A percentile compares a stretch with the other conserved stretches of the same genome.
Conservation (phyloP, 1,284 basidiomycete species). For the Cystobasidiaceae sp. region DNA sequence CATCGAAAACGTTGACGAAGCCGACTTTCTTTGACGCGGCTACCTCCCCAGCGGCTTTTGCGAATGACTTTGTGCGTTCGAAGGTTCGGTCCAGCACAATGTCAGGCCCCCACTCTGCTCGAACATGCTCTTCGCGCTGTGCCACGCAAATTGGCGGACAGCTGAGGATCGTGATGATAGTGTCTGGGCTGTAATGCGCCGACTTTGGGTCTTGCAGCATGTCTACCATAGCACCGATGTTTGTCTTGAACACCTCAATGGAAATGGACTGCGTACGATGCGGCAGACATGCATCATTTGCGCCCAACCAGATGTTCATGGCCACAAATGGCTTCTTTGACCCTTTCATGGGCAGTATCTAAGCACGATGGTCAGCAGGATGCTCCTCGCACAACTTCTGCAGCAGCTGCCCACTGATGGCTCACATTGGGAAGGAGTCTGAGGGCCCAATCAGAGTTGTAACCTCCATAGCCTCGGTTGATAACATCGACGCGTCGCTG, state of each 20-base stretch:
- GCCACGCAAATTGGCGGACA: conserved; percentile 72
- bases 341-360: conserved; percentile 1
- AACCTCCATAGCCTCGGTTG: conserved; percentile 2
- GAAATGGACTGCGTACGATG: conserved; percentile 42
- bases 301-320: conserved; percentile 13
- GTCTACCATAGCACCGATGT: conserved; percentile 60
- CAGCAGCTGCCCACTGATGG: not conserved
- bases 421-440: conserved; percentile 18
- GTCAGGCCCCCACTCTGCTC: conserved; percentile 8
- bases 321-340: conserved; percentile 7
- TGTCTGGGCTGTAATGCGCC: conserved; percentile 63
- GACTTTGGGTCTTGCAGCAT: conserved; percentile 61
- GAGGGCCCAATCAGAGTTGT: conserved; percentile 34
- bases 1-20: conserved; percentile 31
- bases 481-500: conserved; percentile 24
- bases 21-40: conserved; percentile 6
- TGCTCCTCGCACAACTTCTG: not conserved
- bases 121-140: conserved; percentile 42
- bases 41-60: conserved; percentile 28
- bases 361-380: not conserved
- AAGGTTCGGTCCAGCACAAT: conserved; percentile 27
- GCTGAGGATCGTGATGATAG: conserved; percentile 70
- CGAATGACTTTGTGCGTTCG: conserved; percentile 25
- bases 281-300: not conserved
- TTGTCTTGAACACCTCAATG: conserved; percentile 60